A percentile compares a stretch with the other conserved stretches of the same genome.
These are phyloP conservation scores for Aeminium ludgeri DNA, from an alignment of 495 filamentous ascomycete genomes.

Conservation along the genomic window DNA sequence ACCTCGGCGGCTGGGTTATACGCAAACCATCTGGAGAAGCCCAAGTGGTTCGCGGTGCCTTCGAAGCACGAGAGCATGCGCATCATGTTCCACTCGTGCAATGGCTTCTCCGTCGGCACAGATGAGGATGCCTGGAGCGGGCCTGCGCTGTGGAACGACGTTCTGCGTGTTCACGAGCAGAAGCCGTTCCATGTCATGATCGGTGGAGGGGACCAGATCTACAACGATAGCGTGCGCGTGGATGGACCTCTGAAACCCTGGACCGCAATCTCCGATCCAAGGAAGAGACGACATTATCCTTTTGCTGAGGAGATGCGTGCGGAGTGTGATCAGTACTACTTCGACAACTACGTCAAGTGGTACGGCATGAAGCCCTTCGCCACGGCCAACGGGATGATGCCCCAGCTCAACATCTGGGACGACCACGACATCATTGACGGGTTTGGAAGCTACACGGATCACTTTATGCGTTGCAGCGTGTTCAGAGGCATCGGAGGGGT, in stretches of 20 bases:
- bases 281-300: slow-evolving; percentile 58
- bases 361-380: slow-evolving; percentile 73
- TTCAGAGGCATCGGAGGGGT: slow-evolving; percentile 82
- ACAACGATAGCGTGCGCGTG: slow-evolving; percentile 79
- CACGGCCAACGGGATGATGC: slow-evolving; percentile 66
- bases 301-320: slow-evolving; percentile 58
- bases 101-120: slow-evolving; percentile 87
- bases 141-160: slow-evolving; percentile 78
- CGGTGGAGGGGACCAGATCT: slow-evolving; percentile 90
- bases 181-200: slow-evolving; percentile 89
- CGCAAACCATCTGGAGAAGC: slow-evolving; percentile 25
- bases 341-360: slow-evolving; percentile 78
- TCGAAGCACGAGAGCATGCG: slow-evolving; percentile 72
- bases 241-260: slow-evolving; percentile 60
- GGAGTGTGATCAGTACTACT: slow-evolving; percentile 78
- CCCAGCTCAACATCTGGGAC: slow-evolving; percentile 91
- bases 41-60: slow-evolving; percentile 50
- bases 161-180: slow-evolving; percentile 48
- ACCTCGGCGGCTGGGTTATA: slow-evolving; percentile 24
- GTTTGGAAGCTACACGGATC: slow-evolving; percentile 81
- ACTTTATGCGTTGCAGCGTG: slow-evolving; percentile 82
- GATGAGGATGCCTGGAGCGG: slow-evolving; percentile 74
- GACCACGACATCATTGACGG: slow-evolving; percentile 53
- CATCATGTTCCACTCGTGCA: slow-evolving; percentile 91
- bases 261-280: slow-evolving; percentile 67